Percentiles rank a stretch among this genome's conserved stretches.
These are phyloP conservation scores for Aspergillus felis DNA, from an alignment of 2,329 filamentous ascomycete genomes.

Conservation along the genomic window DNA sequence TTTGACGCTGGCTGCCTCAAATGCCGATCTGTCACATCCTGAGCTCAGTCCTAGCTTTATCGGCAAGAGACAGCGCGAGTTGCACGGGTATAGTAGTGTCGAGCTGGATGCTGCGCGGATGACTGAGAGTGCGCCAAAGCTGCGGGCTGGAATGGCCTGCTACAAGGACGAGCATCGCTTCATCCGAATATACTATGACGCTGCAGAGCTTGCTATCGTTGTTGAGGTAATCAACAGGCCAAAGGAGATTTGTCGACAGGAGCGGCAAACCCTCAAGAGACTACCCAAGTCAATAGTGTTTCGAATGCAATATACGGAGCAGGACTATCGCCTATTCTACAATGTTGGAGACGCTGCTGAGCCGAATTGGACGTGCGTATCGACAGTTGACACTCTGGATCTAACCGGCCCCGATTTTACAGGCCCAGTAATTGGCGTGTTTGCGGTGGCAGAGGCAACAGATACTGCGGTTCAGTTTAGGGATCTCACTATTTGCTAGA, in stretches of 20 bases:
- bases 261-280: slow-evolving; percentile 1
- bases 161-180: slow-evolving; percentile 25
- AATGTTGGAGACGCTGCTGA: neutral
- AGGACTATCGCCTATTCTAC: slow-evolving; percentile 4
- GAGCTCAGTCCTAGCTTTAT: slow-evolving; percentile 19
- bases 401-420: slow-evolving; percentile 32
- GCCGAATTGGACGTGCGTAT: slow-evolving; percentile 10
- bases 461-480: neutral
- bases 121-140: neutral
- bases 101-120: neutral
- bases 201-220: slow-evolving; percentile 3
- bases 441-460: slow-evolving; percentile 12
- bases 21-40: slow-evolving; percentile 13
- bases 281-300: neutral
- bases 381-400: slow-evolving; percentile 22
- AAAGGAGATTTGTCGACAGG: slow-evolving; percentile 11
- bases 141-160: slow-evolving; percentile 13
- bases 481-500: neutral
- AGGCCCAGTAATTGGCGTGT: slow-evolving; percentile 31
- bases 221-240: slow-evolving; percentile 16
- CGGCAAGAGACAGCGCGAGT: slow-evolving; percentile 22
- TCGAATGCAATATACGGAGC: slow-evolving; percentile 12
- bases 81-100: slow-evolving; percentile 13
- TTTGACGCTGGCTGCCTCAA: slow-evolving; percentile 4
- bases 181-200: slow-evolving; percentile 17